Evolutionary conservation across 202 grass and related monocot genomes (phyloP), one percentile per base, ranked within the genome.

Genomic region (Bolboschoenoplectus hybrid): DNA sequence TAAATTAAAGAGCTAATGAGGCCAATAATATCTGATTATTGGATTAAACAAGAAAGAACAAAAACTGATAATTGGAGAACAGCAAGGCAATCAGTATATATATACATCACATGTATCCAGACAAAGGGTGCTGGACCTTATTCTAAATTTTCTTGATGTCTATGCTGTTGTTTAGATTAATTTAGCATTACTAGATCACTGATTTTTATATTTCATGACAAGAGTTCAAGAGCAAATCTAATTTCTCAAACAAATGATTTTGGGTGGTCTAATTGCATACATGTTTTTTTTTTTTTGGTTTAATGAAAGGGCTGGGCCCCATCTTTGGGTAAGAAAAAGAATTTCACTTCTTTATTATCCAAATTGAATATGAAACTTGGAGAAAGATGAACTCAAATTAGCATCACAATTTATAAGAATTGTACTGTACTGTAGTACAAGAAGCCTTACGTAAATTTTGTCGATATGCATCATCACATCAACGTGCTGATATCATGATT

Each of bases 21-120:
- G 5, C 50, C 50, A 76, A 36, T 76, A 13, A 76, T 76, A 76
- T 77, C 32, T 55, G 49, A 76, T 72, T 47, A 72, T 26, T 55
- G 49, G 49, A 77, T 38, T 56, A 57, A 77, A 77, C 4, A 56
- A 43, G 75, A 79, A n/a, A 79, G 13, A 60, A 79, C 2, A 14
- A 9, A 19, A 60, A 80, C 52, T 36, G 3, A 60, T 80, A 60
- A 80, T 80, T 80, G 36, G 53, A 60, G 7, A 58, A 58, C 52
- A 79, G 13, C 5, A 79, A 58, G 52, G 55, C 35, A 79, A 57
- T 74, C 9, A n/a, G 3, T 76, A 13, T 55, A 16, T 12, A 55
- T 76, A 13, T 55, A 16, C 32, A 55, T 53, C 26, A 53, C 6
- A 76, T 79, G 52, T 79, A 52, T 16, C 7, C 52, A 79, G 13